Evolutionary conservation across 768 basidiomycete genomes (phyloP).

Genomic region (Pseudohyphozyma bogoriensis): DNA sequence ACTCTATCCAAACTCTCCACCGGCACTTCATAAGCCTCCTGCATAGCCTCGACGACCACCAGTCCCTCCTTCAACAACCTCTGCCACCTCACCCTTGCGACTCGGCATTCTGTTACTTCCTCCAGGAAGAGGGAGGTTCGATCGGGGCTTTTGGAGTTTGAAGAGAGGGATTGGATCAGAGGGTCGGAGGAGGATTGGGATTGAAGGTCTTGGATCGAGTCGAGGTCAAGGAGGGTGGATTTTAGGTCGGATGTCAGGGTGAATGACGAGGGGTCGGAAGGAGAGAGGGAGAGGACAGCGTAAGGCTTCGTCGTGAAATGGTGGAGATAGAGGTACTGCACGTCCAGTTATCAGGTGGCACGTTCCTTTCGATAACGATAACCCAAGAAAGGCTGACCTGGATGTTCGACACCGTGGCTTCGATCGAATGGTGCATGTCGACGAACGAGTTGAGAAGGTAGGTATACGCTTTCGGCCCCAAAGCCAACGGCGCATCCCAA

Average conservation of each 20-base stretch:
- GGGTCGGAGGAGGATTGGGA: neutral
- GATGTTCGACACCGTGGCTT: constrained; percentile 22
- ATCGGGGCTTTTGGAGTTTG: no score
- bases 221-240: neutral
- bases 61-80: no score
- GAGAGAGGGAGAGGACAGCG: neutral
- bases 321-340: constrained; percentile 25
- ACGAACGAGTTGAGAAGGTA: constrained; percentile 24
- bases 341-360: no score
- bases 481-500: constrained; percentile 12
- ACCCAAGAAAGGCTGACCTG: constrained; percentile 12
- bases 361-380: neutral
- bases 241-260: neutral
- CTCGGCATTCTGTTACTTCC: no score
- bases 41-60: no score
- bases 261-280: neutral
- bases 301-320: constrained; percentile 12
- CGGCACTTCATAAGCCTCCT: no score
- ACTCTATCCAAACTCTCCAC: no score
- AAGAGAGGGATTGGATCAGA: no score
- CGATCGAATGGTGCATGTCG: constrained; percentile 29
- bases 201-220: neutral
- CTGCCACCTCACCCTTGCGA: no score
- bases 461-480: constrained; percentile 8
- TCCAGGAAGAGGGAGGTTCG: no score